These are phyloP conservation scores for Phanerochaete sordida DNA, from an alignment of 768 basidiomycete genomes.

Conservation along the genomic window DNA sequence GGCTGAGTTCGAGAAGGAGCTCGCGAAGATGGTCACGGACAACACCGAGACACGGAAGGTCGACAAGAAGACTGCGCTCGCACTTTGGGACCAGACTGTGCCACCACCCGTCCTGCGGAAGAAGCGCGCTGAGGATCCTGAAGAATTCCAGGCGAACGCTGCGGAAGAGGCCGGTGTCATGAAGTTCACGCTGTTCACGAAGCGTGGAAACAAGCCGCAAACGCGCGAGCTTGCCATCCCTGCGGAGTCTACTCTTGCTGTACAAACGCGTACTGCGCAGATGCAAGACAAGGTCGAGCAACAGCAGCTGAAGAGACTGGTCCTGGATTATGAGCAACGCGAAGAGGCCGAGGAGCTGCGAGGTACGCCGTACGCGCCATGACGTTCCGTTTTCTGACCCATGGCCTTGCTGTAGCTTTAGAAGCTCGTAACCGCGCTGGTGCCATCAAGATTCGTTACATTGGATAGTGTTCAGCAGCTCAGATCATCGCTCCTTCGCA, in stretches of 20 bases:
- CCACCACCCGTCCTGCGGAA: conserved; percentile 63
- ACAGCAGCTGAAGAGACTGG: conserved; percentile 93
- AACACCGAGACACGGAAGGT: conserved; percentile 83
- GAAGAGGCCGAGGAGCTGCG: conserved; percentile 83
- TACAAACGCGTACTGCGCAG: conserved; percentile 89
- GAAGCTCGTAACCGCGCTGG: conserved; percentile 66
- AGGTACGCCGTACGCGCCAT: conserved; percentile 51
- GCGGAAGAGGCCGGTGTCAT: conserved; percentile 48
- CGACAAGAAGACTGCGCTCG: conserved; percentile 83
- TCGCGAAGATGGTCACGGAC: conserved; percentile 93
- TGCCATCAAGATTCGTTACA: conserved; percentile 75
- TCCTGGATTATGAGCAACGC: conserved; percentile 86
- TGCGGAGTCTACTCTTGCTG: conserved; percentile 79
- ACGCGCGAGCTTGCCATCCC: conserved; percentile 88
- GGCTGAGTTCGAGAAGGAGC: conserved; percentile 91
- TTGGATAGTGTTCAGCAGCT: conserved; percentile 39
- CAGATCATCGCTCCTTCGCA: neutral
- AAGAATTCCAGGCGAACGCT: conserved; percentile 38
- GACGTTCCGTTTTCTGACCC: too few species aligned
- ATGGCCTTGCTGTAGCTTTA: conserved; percentile 41
- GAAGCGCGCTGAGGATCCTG: conserved; percentile 59
- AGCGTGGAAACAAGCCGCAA: conserved; percentile 94
- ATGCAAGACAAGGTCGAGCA: conserved; percentile 94
- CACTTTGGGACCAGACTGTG: conserved; percentile 87
- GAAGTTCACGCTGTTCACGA: conserved; percentile 91